Conservation (phyloP, 441 rosid genomes). For the Mallotus japonicus region DNA sequence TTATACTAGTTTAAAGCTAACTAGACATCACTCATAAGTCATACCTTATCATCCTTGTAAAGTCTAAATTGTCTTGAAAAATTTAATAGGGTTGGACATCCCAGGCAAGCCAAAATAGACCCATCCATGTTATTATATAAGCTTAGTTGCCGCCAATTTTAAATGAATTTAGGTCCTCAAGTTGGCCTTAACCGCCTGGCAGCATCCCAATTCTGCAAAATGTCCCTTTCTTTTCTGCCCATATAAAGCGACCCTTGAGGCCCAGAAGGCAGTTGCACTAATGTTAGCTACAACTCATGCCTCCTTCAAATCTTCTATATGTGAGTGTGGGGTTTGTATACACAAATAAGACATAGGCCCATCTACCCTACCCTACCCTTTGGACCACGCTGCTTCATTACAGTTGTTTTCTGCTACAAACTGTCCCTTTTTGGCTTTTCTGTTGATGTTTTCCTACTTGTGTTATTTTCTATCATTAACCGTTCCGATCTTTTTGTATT, state of each 20-base stretch:
- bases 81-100: conserved; percentile 24
- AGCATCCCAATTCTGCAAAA: not conserved
- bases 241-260: conserved; percentile 21
- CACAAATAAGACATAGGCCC: not conserved
- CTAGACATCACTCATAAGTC: not conserved
- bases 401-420: conserved; percentile 1
- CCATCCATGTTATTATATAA: not conserved
- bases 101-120: conserved; percentile 15
- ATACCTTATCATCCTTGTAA: not conserved
- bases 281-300: not conserved
- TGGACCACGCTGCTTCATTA: conserved; percentile 30
- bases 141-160: conserved; percentile 22
- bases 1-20: conserved; percentile 3
- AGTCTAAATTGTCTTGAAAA: conserved; percentile 6
- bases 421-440: conserved; percentile 28
- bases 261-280: conserved; percentile 7
- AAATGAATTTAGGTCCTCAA: conserved; percentile 16
- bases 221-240: conserved; percentile 28
- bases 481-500: not conserved
- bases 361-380: conserved; percentile 4
- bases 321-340: not conserved
- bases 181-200: not conserved
- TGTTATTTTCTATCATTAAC: conserved; percentile 2
- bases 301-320: not conserved
- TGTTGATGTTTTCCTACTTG: conserved; percentile 25